A percentile compares a stretch with the other conserved stretches of the same genome.
phyloP scores from a whole-genome alignment of 176 grass and related monocot species.

The Lolium rigidum region DNA sequence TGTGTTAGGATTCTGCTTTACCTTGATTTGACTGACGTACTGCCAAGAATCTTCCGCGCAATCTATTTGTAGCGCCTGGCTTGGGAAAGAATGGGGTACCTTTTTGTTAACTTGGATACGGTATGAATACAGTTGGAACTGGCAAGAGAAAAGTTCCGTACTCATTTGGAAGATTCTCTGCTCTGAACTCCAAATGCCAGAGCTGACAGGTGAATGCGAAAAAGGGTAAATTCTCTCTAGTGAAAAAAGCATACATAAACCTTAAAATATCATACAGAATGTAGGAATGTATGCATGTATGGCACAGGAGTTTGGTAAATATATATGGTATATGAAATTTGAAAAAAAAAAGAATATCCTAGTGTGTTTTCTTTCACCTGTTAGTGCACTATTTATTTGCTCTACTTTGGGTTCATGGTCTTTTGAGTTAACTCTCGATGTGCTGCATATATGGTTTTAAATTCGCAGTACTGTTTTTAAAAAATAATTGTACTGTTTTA shows the following conservation, averaged over 20 bases:
- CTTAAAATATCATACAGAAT: not conserved
- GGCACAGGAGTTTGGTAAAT: not conserved
- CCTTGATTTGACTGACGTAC: not conserved
- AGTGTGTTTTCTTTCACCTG: not conserved
- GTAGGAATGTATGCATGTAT: not conserved
- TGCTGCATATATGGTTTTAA: too few species aligned
- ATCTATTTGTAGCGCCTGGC: conserved; percentile 18
- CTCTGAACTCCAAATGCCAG: not conserved
- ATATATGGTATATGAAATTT: not conserved
- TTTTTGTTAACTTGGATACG: not conserved
- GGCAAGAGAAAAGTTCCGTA: not conserved
- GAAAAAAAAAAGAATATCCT: not conserved
- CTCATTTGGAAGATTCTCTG: not conserved
- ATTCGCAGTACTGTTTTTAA: too few species aligned
- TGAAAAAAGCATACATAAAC: not conserved
- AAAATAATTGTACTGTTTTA: too few species aligned
- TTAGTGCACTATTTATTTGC: too few species aligned
- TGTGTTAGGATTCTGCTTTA: conserved; percentile 3
- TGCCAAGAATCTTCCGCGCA: conserved; percentile 30
- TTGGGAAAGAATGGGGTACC: not conserved
- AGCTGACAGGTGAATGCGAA: not conserved
- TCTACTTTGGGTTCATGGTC: too few species aligned
- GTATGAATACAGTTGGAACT: not conserved
- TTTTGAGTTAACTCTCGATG: too few species aligned
- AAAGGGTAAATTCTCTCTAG: not conserved